Conservation (phyloP, 176 grass and related monocot genomes). For the Oryza punctata region DNA sequence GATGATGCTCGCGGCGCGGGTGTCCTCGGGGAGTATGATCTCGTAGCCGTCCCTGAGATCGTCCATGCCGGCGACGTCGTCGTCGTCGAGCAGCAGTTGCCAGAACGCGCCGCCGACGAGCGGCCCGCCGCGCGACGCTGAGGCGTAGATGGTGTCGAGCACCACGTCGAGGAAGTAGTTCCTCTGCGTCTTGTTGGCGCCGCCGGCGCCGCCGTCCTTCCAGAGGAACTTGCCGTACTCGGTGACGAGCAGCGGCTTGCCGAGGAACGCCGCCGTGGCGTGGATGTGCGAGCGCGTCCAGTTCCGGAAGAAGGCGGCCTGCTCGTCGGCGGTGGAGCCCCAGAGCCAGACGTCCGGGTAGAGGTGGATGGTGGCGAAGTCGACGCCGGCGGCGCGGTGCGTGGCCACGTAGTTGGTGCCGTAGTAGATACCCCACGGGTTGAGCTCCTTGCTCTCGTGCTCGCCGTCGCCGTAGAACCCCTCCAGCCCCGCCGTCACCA, state of each 20-base stretch:
- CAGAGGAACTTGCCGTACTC: slow-evolving; percentile 61
- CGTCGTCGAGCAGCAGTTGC: slow-evolving; percentile 43
- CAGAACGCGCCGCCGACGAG: slow-evolving; percentile 64
- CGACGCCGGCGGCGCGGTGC: slow-evolving; percentile 55
- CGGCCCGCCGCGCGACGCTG: neutral
- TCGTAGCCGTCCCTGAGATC: slow-evolving; percentile 54
- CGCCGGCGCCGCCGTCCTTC: neutral
- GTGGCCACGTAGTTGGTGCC: slow-evolving; percentile 67
- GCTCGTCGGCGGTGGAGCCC: slow-evolving; percentile 22
- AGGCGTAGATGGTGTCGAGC: slow-evolving; percentile 42
- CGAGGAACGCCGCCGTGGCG: neutral
- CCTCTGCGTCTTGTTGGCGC: slow-evolving; percentile 20
- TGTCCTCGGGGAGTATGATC: slow-evolving; percentile 47
- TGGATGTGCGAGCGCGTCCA: slow-evolving; percentile 35
- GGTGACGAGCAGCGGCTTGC: slow-evolving; percentile 54
- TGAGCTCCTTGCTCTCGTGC: slow-evolving; percentile 58
- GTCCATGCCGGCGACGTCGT: slow-evolving; percentile 39
- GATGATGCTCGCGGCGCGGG: slow-evolving; percentile 38
- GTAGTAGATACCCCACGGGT: slow-evolving; percentile 65
- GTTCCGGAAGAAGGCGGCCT: slow-evolving; percentile 35
- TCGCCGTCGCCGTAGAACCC: slow-evolving; percentile 75
- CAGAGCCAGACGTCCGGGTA: slow-evolving; percentile 86
- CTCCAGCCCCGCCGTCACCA: slow-evolving; percentile 72
- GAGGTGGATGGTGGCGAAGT: slow-evolving; percentile 88
- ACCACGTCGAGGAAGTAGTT: slow-evolving; percentile 16